Conservation (phyloP, 306 rosid species). For the Vicia sativa region DNA sequence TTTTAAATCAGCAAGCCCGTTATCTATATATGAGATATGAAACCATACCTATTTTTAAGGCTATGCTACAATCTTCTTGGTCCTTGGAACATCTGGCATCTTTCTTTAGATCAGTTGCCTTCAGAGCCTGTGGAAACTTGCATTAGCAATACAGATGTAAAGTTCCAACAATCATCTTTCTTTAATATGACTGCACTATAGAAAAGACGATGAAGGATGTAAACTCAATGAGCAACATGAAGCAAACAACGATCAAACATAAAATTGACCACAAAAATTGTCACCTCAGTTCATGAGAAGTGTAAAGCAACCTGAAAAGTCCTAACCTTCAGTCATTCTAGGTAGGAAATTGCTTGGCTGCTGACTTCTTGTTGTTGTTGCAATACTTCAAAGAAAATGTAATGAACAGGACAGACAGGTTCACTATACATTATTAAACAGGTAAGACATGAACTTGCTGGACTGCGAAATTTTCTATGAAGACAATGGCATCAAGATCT, state of each 20-base stretch:
- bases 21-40: slow-evolving; percentile 7
- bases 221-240: slow-evolving; percentile 6
- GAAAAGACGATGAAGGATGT: slow-evolving; percentile 20
- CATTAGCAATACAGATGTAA: slow-evolving; percentile 26
- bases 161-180: slow-evolving; percentile 4
- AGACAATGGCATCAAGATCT: slow-evolving; percentile 1
- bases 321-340: slow-evolving; percentile 1
- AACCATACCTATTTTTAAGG: slow-evolving; percentile 40
- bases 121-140: slow-evolving; percentile 31
- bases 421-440: slow-evolving; percentile 1
- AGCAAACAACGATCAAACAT: slow-evolving; percentile 4
- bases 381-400: neutral
- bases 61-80: slow-evolving; percentile 12
- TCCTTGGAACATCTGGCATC: slow-evolving; percentile 33
- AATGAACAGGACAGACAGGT: slow-evolving; percentile 30
- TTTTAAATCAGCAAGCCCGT: slow-evolving; percentile 24
- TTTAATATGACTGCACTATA: slow-evolving; percentile 8
- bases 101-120: slow-evolving; percentile 34
- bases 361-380: neutral
- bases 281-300: neutral
- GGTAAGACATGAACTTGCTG: slow-evolving; percentile 13
- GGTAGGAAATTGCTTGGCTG: neutral
- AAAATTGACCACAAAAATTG: slow-evolving; percentile 4
- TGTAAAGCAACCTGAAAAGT: neutral
- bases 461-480: slow-evolving; percentile 21